These are phyloP conservation scores for Rhododendron williamsianum DNA, from an alignment of 148 eudicot species.

Conservation along the genomic window DNA sequence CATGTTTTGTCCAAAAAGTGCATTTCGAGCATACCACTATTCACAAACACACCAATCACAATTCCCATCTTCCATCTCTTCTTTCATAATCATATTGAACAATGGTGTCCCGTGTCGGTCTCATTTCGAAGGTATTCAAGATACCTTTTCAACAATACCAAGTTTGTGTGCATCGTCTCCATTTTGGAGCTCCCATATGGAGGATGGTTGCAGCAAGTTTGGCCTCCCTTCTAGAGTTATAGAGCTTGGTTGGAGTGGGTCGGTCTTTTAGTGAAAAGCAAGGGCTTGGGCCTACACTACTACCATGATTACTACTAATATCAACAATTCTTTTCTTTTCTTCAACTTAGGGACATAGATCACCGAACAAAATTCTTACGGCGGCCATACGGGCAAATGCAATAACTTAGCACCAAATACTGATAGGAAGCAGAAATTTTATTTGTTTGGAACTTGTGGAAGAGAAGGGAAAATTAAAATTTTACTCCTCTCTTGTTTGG, in stretches of 20 bases:
- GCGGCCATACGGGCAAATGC: background rate
- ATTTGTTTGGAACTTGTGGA: background rate
- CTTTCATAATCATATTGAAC: background rate
- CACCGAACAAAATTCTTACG: background rate
- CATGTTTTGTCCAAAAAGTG: background rate
- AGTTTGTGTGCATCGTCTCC: background rate
- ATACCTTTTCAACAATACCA: background rate
- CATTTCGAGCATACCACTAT: background rate
- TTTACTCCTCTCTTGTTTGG: background rate
- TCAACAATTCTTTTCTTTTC: background rate
- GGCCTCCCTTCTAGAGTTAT: background rate
- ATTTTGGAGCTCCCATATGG: background rate
- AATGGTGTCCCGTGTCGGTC: background rate
- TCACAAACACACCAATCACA: background rate
- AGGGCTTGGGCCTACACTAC: background rate
- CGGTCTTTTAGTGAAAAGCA: background rate
- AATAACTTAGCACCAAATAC: background rate
- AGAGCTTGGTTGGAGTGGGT: background rate
- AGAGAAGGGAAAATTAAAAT: background rate
- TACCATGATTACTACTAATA: background rate
- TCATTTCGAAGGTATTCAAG: background rate
- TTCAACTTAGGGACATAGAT: background rate
- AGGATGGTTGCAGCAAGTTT: background rate
- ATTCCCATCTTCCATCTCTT: background rate
- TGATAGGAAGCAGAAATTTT: background rate